phyloP scores from a whole-genome alignment of 805 yeast species.

The Wickerhamiella bombiphila region DNA sequence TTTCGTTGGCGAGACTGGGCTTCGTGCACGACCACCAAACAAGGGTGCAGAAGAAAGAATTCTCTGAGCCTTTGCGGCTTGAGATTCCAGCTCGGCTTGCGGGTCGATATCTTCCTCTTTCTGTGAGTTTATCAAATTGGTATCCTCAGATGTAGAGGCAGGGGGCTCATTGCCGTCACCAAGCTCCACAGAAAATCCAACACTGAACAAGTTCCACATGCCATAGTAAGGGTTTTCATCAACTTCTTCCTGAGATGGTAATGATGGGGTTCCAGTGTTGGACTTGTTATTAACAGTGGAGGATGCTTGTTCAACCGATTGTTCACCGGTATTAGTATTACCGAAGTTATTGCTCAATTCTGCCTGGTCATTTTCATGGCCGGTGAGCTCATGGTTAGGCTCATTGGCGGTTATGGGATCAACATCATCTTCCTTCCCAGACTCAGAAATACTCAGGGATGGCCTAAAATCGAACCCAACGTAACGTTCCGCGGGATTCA shows the following conservation, averaged over 20 bases:
- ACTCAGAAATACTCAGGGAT: not conserved
- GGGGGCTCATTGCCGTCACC: not conserved
- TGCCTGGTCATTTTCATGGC: not conserved
- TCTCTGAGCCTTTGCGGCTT: conserved; percentile 9
- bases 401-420: too few relatives aligned
- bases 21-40: conserved; percentile 11
- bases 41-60: conserved; percentile 9
- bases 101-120: conserved; percentile 2
- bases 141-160: not conserved
- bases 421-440: too few relatives aligned
- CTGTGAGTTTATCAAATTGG: not conserved
- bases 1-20: too few relatives aligned
- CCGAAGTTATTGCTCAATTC: not conserved
- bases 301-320: not conserved
- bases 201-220: conserved; percentile 14
- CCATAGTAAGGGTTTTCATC: conserved; percentile 4
- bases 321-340: too few relatives aligned
- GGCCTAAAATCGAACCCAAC: conserved; percentile 4
- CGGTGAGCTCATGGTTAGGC: not conserved
- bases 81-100: conserved; percentile 7
- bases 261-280: not conserved
- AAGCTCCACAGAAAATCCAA: conserved; percentile 14
- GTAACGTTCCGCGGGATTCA: not conserved
- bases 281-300: not conserved
- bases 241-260: not conserved